A percentile compares a stretch with the other conserved stretches of the same genome.
Evolutionary conservation across 495 filamentous ascomycete species (phyloP).

Genomic region (Ramalina intermedia): DNA sequence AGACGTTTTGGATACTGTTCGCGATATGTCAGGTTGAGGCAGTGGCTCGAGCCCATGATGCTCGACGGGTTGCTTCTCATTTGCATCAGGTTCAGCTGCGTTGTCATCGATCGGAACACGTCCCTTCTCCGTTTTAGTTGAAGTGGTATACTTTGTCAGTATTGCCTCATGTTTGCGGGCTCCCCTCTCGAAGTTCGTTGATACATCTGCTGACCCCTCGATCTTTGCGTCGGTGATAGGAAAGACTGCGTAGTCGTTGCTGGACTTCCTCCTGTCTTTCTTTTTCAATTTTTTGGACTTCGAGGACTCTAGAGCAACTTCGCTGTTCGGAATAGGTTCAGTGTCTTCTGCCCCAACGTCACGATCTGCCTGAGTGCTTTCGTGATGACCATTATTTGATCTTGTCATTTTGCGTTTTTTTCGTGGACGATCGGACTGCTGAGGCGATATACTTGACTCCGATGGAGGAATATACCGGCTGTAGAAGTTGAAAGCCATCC

Average conservation of each 20-base stretch:
- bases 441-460: neutral
- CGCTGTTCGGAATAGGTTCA: neutral
- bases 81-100: neutral
- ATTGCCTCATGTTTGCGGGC: constrained; percentile 30
- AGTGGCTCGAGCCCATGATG: constrained; percentile 58
- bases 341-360: neutral
- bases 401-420: constrained; percentile 11
- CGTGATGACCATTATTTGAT: neutral
- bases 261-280: neutral
- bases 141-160: constrained; percentile 32
- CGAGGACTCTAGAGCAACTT: neutral
- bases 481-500: constrained; percentile 31
- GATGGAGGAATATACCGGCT: constrained; percentile 33
- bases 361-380: neutral
- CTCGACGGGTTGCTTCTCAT: neutral
- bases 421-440: neutral
- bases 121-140: constrained; percentile 14
- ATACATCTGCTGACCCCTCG: neutral
- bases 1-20: constrained; percentile 33
- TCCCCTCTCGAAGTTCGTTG: constrained; percentile 1
- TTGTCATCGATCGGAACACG: too few species aligned
- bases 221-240: neutral
- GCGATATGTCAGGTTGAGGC: constrained; percentile 55
- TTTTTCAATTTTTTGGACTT: neutral
- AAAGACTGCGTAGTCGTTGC: neutral